phyloP scores from a whole-genome alignment of 2,329 filamentous ascomycete species.

The Ilyonectria robusta region DNA sequence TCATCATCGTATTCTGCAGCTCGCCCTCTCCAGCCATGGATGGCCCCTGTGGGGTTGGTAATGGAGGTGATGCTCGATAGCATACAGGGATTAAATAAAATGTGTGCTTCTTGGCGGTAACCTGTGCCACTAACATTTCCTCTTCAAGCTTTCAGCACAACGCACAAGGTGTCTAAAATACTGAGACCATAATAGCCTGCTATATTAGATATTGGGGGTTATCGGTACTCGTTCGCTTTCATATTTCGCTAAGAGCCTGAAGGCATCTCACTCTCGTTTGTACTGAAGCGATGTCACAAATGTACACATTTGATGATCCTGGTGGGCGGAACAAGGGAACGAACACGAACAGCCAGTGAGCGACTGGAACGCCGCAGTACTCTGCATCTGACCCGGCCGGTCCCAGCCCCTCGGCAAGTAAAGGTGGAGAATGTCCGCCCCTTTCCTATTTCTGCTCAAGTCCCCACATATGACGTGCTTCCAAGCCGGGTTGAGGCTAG shows the following conservation, averaged over 20 bases:
- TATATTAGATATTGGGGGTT: too few species aligned
- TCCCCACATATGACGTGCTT: conserved; percentile 22
- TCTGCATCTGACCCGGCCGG: conserved; percentile 21
- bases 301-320: not conserved
- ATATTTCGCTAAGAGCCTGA: too few species aligned
- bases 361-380: conserved; percentile 15
- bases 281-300: not conserved
- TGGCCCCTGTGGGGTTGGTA: conserved; percentile 30
- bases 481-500: not conserved
- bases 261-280: too few species aligned
- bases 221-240: too few species aligned
- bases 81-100: not conserved
- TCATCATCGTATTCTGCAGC: conserved; percentile 34
- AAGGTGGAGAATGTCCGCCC: conserved; percentile 10
- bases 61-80: conserved; percentile 1
- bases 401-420: conserved; percentile 15
- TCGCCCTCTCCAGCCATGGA: conserved; percentile 26
- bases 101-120: not conserved
- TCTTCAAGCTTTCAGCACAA: not conserved
- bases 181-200: not conserved
- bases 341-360: conserved; percentile 36
- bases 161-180: not conserved
- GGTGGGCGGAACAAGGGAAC: conserved; percentile 7
- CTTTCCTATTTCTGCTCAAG: conserved; percentile 11
- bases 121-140: not conserved